Base-by-base conservation (phyloP, 108 stramenopile species). In the Cyclotella baltica region DNA sequence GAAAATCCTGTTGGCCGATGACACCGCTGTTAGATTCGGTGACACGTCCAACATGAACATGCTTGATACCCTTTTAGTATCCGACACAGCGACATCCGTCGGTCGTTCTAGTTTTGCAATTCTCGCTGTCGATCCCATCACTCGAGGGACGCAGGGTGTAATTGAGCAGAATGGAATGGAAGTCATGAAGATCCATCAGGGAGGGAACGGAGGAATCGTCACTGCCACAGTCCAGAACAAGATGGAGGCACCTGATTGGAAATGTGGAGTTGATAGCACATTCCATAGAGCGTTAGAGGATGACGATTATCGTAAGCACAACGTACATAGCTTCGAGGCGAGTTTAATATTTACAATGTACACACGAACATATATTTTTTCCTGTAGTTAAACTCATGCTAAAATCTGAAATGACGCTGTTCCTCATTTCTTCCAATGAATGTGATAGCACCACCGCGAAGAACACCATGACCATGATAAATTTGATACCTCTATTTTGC, bases 241-340 rank as follows among this genome's bases (percentile, higher is more conserved):
- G 29, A 15, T 51, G 28, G 63, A 18, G 8, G 33, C 33, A 30
- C 67, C 50, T 33, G 29, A 27, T 31, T 67, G 64, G 64, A 43
- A 67, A 8, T 67, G 50, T 51, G 31, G 48, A 8, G 67, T 67
- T 19, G 48, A 38, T 38, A 62, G n/a, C n/a, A 28, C 35, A 22
- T 46, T 30, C 59, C 57, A 72, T 40, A 40, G 58, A 15, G 40
- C 15, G 10, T 61, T 72, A 40, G 27, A 72, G 28, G 58, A 72
- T 29, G 58, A 22, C 9, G 13, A 22, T 25, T 31, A 61, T 61
- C 72, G 48, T 34, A 30, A 35, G 6, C 23, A 34, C 16, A 38
- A 47, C 27, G 43, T n/a, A 5, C 55, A 56, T 19, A n/a, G 2
- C 2, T 33, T 6, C 23, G 43, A 65, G 43, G 64, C 47, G 46